phyloP scores from a whole-genome alignment of 345 rosid genomes.

The Arabidopsis arenosa region DNA sequence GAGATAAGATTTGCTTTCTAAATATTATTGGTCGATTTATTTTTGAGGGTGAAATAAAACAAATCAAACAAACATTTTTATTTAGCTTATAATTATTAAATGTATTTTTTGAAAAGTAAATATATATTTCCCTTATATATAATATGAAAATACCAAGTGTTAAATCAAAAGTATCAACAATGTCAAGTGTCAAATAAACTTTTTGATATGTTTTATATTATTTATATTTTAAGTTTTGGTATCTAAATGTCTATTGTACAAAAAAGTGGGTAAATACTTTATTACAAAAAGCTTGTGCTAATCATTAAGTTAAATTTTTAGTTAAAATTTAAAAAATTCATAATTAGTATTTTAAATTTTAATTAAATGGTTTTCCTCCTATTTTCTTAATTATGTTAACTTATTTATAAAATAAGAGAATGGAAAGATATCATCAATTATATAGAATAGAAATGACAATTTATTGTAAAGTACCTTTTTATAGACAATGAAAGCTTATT shows the following conservation, averaged over 20 bases:
- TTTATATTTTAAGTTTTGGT: neutral
- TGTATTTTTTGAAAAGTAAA: neutral
- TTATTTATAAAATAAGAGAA: neutral
- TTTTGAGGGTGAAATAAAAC: conserved; percentile 1
- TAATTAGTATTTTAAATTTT: neutral
- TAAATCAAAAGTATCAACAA: neutral
- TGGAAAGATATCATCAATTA: neutral
- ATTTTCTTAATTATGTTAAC: neutral
- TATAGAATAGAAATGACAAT: neutral
- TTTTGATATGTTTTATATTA: neutral
- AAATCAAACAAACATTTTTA: neutral
- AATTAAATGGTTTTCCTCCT: neutral
- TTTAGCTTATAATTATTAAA: neutral
- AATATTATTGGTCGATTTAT: neutral
- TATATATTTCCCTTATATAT: neutral
- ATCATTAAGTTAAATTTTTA: neutral
- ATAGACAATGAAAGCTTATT: neutral
- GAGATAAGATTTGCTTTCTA: neutral
- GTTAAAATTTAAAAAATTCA: neutral
- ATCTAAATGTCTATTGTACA: neutral
- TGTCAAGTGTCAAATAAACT: neutral
- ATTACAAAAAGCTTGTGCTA: neutral
- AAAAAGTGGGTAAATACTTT: neutral
- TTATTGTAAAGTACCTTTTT: neutral
- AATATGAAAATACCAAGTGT: neutral